A percentile compares a stretch with the other conserved stretches of the same genome.
These are phyloP conservation scores for Trichoderma gracile DNA, from an alignment of 2,329 filamentous ascomycete genomes.

Conservation along the genomic window DNA sequence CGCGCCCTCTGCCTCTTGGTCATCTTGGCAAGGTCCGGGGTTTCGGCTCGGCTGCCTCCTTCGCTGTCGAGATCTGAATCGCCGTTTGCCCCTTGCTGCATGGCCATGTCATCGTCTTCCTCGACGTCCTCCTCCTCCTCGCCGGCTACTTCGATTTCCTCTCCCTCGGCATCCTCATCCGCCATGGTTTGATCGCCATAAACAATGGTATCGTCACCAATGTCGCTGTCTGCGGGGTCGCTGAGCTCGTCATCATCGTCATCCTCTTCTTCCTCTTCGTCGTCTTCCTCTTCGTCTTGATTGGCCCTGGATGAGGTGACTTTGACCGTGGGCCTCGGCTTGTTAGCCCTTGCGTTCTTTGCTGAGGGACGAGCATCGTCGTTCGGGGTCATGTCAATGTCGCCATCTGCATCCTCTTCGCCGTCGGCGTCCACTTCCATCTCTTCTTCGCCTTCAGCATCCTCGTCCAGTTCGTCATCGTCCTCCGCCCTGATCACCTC, in stretches of 20 bases:
- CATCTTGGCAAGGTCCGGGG: slow-evolving; percentile 60
- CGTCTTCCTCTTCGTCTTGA: slow-evolving; percentile 45
- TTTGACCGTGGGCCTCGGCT: slow-evolving; percentile 42
- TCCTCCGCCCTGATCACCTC: slow-evolving; percentile 38
- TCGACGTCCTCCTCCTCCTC: slow-evolving; percentile 46
- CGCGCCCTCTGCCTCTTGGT: slow-evolving; percentile 61
- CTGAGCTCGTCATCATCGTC: slow-evolving; percentile 60
- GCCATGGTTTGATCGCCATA: slow-evolving; percentile 49
- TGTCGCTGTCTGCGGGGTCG: slow-evolving; percentile 54
- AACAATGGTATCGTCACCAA: slow-evolving; percentile 41
- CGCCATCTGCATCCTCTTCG: slow-evolving; percentile 47
- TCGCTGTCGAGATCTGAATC: slow-evolving; percentile 32
- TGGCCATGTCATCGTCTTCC: slow-evolving; percentile 43
- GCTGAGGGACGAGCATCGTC: slow-evolving; percentile 40
- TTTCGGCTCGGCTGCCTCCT: slow-evolving; percentile 50
- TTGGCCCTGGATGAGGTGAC: slow-evolving; percentile 38
- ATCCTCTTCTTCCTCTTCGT: slow-evolving; percentile 53
- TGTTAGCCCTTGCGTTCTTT: slow-evolving; percentile 45
- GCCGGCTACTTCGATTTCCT: slow-evolving; percentile 45
- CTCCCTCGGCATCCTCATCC: slow-evolving; percentile 52
- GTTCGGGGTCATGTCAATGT: slow-evolving; percentile 48
- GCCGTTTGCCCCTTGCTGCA: slow-evolving; percentile 31
- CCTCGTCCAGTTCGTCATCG: slow-evolving; percentile 44
- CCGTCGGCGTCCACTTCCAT: slow-evolving; percentile 50
- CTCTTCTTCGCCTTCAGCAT: slow-evolving; percentile 47